Evolutionary conservation across 2,329 filamentous ascomycete genomes (phyloP), one percentile per base, ranked within the genome.

Genomic region (Penicillium palitans): DNA sequence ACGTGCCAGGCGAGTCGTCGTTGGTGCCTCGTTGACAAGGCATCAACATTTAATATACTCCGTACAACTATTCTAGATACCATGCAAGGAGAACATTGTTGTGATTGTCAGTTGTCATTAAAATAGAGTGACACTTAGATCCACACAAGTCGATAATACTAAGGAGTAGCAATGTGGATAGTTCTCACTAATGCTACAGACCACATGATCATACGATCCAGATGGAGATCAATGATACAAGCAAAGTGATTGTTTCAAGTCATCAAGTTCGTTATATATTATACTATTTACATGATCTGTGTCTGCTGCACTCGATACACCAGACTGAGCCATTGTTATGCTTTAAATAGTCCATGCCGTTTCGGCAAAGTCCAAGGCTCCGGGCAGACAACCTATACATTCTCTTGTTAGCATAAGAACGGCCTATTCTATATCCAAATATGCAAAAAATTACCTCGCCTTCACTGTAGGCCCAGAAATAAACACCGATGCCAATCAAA

Each of bases 381-480:
- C 46, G 84, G 79, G 72, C 87, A 90, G 55, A 90, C 84, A 57
- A 88, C 83, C 87, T 89, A 68, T 58, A 58, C 41, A 58, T 39
- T 15, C 13, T 29, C 17, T 17, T 1, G 35, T 60, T 47, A 56
- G 33, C 24, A 49, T 42, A 15, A 15, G 58, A 59, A 54, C 27
- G 31, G 3, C 4, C 5, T 24, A 8, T 24, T n/a, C 7, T n/a
- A 9, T 8, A 3, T 15, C 12, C 6, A 24, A 55, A 56, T 29
- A 40, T 3, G 19, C 21, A 40, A 52, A 2, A 65, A 80, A 89
- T 72, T 78, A 96, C 93, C 88, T 99, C 95, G 77, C 95, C 95
- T 77, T 99, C 93, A 70, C 89, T 95, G 70, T 96, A 98, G 1
- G 91, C 95, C 93, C 93, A 97, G 70, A 98, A 96, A 76, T 98